Conservation (phyloP, 2,329 filamentous ascomycete species). For the Penicillium sp. region DNA sequence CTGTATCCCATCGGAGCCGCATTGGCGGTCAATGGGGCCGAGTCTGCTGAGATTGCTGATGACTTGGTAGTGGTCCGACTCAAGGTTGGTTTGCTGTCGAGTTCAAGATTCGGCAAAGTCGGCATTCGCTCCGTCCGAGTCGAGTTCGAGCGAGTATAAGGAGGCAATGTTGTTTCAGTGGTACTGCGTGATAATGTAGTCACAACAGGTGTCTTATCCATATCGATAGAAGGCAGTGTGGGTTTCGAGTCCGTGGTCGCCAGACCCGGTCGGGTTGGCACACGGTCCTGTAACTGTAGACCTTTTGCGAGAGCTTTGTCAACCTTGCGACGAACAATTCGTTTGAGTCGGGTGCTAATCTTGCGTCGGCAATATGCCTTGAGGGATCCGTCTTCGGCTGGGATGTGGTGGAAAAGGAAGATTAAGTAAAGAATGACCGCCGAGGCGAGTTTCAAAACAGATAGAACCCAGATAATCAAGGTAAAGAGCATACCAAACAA, state of each 20-base stretch:
- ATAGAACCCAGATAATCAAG: conserved; percentile 82
- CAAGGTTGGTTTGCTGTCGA: conserved; percentile 43
- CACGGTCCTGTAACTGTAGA: conserved; percentile 57
- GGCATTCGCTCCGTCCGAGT: conserved; percentile 24
- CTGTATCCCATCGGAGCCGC: conserved; percentile 36
- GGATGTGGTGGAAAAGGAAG: conserved; percentile 92
- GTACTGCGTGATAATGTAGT: conserved; percentile 42
- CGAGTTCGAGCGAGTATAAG: conserved; percentile 59
- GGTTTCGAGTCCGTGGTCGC: conserved; percentile 35
- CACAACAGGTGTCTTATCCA: conserved; percentile 36
- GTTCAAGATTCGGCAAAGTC: conserved; percentile 44
- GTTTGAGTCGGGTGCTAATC: conserved; percentile 79
- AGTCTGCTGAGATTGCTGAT: conserved; percentile 50
- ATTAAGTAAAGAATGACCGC: conserved; percentile 77
- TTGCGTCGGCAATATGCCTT: conserved; percentile 87
- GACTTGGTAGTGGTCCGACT: conserved; percentile 47
- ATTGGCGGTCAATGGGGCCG: conserved; percentile 48
- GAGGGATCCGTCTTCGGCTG: conserved; percentile 74
- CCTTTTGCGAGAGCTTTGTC: conserved; percentile 85
- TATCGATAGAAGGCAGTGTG: conserved; percentile 64
- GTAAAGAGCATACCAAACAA: conserved; percentile 92
- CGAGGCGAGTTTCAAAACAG: conserved; percentile 69
- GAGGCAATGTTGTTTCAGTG: conserved; percentile 62
- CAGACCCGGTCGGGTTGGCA: conserved; percentile 42
- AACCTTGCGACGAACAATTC: conserved; percentile 82